Conservation (phyloP, 805 yeast species). For the Zygotorulaspora florentina region DNA sequence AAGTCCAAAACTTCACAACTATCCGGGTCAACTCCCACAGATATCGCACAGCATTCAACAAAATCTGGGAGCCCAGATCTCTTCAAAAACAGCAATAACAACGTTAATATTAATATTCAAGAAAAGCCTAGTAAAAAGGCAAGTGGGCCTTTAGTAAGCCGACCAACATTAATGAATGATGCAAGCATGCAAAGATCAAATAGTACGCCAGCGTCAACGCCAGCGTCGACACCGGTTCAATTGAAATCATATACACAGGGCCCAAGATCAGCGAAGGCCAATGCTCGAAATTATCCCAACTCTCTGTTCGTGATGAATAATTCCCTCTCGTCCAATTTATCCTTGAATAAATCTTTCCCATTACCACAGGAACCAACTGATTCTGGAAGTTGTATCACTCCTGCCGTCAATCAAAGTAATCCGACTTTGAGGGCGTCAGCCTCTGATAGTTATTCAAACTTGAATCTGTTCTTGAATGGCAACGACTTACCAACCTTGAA, state of each 20-base stretch:
- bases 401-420: conserved; percentile 5
- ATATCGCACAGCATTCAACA: conserved; percentile 1
- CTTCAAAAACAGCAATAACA: conserved; percentile 1
- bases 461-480: conserved; percentile 16
- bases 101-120: conserved; percentile 1
- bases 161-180: conserved; percentile 3
- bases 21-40: neutral
- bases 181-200: conserved; percentile 13
- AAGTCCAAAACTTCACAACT: neutral
- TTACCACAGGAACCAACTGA: conserved; percentile 3
- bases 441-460: conserved; percentile 13
- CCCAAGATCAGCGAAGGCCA: neutral
- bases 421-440: conserved; percentile 1
- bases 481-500: conserved; percentile 6
- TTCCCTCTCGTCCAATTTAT: conserved; percentile 14
- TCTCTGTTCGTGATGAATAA: conserved; percentile 21
- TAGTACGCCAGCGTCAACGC: conserved; percentile 7
- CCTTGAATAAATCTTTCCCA: conserved; percentile 14
- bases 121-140: neutral
- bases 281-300: conserved; percentile 5
- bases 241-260: neutral
- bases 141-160: neutral
- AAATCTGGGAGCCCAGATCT: conserved; percentile 3
- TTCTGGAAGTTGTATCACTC: conserved; percentile 2
- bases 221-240: neutral